phyloP scores from a whole-genome alignment of 2,329 filamentous ascomycete species.

The Cladophialophora bantiana region DNA sequence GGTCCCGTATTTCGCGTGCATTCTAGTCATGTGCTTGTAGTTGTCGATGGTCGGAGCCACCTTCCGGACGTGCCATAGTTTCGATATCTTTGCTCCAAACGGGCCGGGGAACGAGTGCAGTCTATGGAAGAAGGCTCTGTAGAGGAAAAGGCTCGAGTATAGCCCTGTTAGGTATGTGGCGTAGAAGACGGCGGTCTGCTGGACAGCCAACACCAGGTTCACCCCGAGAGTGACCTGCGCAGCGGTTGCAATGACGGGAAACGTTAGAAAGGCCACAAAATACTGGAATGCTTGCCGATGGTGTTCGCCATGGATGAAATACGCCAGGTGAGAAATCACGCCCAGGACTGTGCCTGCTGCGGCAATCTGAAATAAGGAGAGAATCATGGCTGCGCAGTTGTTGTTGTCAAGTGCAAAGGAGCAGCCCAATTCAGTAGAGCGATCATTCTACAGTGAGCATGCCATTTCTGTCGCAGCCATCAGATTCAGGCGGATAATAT shows the following conservation, averaged over 20 bases:
- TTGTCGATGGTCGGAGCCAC: conserved; percentile 43
- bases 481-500: neutral
- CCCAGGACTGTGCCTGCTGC: conserved; percentile 3
- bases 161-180: conserved; percentile 18
- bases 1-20: conserved; percentile 46
- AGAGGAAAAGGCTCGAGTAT: conserved; percentile 33
- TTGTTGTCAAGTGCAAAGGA: neutral
- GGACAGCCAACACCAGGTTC: neutral
- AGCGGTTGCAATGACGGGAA: conserved; percentile 9
- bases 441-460: neutral
- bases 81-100: conserved; percentile 39
- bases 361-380: conserved; percentile 4
- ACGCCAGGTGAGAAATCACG: conserved; percentile 15
- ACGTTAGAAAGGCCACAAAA: conserved; percentile 6
- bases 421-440: neutral
- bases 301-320: conserved; percentile 24
- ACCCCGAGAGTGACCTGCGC: neutral
- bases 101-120: conserved; percentile 45
- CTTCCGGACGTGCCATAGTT: conserved; percentile 43
- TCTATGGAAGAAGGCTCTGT: conserved; percentile 43
- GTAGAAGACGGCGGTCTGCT: conserved; percentile 6
- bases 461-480: neutral
- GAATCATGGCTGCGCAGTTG: neutral
- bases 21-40: conserved; percentile 42
- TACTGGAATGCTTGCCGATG: conserved; percentile 18